These are phyloP conservation scores for Trichophyton equinum DNA, from an alignment of 2,329 filamentous ascomycete species.

Conservation along the genomic window DNA sequence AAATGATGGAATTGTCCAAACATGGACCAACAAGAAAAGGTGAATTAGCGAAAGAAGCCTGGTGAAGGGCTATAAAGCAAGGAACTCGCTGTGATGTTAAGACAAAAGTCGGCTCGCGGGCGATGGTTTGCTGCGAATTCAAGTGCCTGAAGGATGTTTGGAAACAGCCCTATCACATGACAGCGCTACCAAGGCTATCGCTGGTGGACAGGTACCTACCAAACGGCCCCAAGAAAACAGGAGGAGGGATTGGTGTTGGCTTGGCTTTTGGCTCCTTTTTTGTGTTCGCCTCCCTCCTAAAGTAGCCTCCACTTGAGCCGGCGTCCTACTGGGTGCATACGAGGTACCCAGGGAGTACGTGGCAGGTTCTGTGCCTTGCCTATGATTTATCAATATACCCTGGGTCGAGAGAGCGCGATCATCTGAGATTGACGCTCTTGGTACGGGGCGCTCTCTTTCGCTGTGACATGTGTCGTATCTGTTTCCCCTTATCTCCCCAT, in stretches of 20 bases:
- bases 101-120: background rate
- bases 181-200: background rate
- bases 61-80: background rate
- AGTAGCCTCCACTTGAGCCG: background rate
- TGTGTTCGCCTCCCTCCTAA: background rate
- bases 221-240: background rate
- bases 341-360: background rate
- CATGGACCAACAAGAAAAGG: background rate
- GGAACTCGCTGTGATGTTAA: background rate
- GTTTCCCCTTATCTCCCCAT: background rate
- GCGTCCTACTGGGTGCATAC: background rate
- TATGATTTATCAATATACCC: background rate
- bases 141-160: background rate
- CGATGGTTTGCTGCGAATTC: background rate
- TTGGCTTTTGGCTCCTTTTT: background rate
- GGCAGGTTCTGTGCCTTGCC: background rate
- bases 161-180: conserved; percentile 3
- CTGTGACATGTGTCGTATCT: background rate
- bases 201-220: background rate
- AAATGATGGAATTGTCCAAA: background rate
- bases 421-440: background rate
- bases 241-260: background rate
- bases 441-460: background rate
- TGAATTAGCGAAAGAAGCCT: conserved; percentile 2
- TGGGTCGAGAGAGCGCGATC: background rate